Base-by-base conservation (phyloP, 2,329 filamentous ascomycete species). In the Fusarium burgessii region DNA sequence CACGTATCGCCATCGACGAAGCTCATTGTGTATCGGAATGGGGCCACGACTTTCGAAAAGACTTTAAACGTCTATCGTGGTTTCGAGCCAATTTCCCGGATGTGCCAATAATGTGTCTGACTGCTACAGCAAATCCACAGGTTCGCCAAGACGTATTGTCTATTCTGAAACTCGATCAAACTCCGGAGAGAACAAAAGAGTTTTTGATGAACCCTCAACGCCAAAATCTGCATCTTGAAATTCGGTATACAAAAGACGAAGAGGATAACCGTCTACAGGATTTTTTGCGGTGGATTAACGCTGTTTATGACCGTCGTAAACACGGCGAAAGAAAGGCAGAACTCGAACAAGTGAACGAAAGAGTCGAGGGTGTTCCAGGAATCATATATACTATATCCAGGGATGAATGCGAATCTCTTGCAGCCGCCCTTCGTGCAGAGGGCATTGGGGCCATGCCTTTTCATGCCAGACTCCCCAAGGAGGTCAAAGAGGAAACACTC, bases 21-120 rank as follows among this genome's bases (percentile, higher is more conserved):
- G 95, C 95, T 4, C 95, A 98, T 80, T 98, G 95, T 80, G 97
- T 98, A 74, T 97, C 93, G 27, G 95, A 98, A 90, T 98, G 95
- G 95, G 95, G 95, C 3, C 95, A 98, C 79, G 95, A 98, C 80
- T 98, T 98, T 78, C 92, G 95, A n/a, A 93, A 91, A 38, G 93
- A 94, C 62, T 98, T 97, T 81, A 94, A 96, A 77, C 89, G 92
- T 23, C 86, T 98, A 10, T 91, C 89, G 4, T 98, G 93, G 90
- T 96, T 98, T 83, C 91, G 93, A 73, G 86, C 89, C 51, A 90
- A 90, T 9, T 94, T 96, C 71, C 93, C 94, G 0, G 88, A 92
- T 60, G 93, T 98, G 1, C 95, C 95, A 7, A 92, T 98, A 68
- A 97, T 96, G 80, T 97, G 94, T 70, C 88, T 97, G 17, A 98